Conservation (phyloP, 129 eudicot species). For the carrot (Daucus carota) region DNA sequence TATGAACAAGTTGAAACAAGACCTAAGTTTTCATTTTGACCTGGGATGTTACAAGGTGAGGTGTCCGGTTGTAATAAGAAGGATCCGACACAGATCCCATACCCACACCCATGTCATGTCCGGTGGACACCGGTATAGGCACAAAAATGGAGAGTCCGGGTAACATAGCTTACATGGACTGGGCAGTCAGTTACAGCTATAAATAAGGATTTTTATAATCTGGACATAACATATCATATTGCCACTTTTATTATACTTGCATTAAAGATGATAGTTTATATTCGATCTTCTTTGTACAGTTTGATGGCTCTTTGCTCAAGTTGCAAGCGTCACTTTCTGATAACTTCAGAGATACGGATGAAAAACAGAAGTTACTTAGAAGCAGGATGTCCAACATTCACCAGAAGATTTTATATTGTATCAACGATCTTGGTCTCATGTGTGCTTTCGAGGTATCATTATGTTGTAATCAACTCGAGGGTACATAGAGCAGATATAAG, state of each 20-base stretch:
- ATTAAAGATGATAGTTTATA: background rate
- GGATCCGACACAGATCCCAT: too few relatives aligned
- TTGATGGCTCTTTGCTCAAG: conserved; percentile 37
- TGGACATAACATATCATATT: background rate
- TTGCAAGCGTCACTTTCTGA: conserved; percentile 33
- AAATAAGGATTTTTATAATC: background rate
- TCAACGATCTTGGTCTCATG: conserved; percentile 65
- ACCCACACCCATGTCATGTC: too few relatives aligned
- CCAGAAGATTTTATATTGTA: conserved; percentile 48
- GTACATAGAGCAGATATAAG: background rate
- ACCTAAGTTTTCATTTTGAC: too few relatives aligned
- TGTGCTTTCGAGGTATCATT: conserved; percentile 72
- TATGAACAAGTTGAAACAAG: too few relatives aligned
- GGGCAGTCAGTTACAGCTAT: background rate
- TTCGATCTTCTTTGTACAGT: conserved; percentile 27
- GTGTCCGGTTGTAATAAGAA: too few relatives aligned
- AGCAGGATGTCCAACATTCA: conserved; percentile 40
- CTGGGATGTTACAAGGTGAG: too few relatives aligned
- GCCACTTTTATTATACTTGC: background rate
- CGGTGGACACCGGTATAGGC: too few relatives aligned
- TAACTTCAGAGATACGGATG: conserved; percentile 29
- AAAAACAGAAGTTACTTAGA: conserved; percentile 31
- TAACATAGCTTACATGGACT: too few relatives aligned
- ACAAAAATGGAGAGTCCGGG: too few relatives aligned
- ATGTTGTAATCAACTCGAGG: background rate